Evolutionary conservation across 1,139 yeast genomes (phyloP).

Genomic region (Saccharomyces pastorianus): DNA sequence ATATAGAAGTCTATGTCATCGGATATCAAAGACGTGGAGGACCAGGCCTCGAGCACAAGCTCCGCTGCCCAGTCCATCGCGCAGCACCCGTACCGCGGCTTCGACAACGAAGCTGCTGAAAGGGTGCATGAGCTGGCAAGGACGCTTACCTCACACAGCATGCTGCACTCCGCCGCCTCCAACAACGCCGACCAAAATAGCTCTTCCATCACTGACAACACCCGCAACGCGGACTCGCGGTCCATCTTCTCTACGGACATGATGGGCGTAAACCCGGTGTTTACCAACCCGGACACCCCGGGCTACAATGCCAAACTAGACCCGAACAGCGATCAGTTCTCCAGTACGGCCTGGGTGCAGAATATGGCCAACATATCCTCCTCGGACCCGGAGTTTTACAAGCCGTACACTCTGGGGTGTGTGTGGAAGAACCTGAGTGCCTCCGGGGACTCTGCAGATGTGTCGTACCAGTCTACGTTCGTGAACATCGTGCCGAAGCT

Average conservation of each 20-base stretch:
- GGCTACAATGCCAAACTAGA: slow-evolving; percentile 42
- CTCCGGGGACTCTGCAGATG: slow-evolving; percentile 66
- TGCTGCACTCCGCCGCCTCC: not conserved
- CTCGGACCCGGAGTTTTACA: slow-evolving; percentile 57
- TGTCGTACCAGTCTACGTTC: slow-evolving; percentile 73
- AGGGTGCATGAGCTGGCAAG: slow-evolving; percentile 4
- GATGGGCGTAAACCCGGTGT: slow-evolving; percentile 20
- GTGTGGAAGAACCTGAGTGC: slow-evolving; percentile 64
- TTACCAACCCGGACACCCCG: slow-evolving; percentile 9
- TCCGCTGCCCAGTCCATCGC: not conserved
- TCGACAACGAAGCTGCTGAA: slow-evolving; percentile 2
- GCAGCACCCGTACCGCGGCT: slow-evolving; percentile 2
- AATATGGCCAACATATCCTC: slow-evolving; percentile 51
- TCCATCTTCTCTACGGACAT: slow-evolving; percentile 5
- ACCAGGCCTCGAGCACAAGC: not conserved
- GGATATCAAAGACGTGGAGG: not conserved
- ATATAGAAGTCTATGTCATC: not conserved
- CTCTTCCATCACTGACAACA: not conserved
- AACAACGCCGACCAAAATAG: not conserved
- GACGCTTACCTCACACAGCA: slow-evolving; percentile 3
- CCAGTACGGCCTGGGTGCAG: slow-evolving; percentile 62
- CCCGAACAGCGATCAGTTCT: slow-evolving; percentile 51
- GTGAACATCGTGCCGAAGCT: slow-evolving; percentile 39
- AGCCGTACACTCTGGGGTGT: slow-evolving; percentile 59
- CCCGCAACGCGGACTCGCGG: not conserved